phyloP scores from a whole-genome alignment of 306 rosid species.

The Gastrolobium bilobum region DNA sequence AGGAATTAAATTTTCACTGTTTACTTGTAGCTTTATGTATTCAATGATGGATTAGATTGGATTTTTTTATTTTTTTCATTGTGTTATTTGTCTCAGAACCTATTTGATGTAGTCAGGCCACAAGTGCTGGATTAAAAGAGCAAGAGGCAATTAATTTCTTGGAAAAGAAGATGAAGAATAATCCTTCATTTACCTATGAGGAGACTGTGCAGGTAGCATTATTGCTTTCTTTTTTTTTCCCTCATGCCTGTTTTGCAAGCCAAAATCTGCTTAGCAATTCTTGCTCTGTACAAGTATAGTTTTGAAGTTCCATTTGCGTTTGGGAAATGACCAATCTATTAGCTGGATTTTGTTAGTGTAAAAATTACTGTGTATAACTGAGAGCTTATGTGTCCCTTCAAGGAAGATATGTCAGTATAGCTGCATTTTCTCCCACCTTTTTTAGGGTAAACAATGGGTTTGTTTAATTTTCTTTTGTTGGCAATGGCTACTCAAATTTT shows the following conservation, averaged over 20 bases:
- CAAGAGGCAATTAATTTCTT: slow-evolving; percentile 99
- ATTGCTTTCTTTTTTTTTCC: not conserved
- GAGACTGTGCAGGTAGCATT: slow-evolving; percentile 95
- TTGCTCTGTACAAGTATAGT: not conserved
- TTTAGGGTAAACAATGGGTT: not conserved
- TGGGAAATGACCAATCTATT: slow-evolving; percentile 19
- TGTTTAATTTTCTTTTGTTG: not conserved
- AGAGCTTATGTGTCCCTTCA: not conserved
- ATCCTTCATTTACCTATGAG: slow-evolving; percentile 89
- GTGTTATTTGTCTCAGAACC: slow-evolving; percentile 28
- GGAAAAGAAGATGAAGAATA: slow-evolving; percentile 99
- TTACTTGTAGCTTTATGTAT: too few species aligned
- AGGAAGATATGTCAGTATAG: slow-evolving; percentile 19
- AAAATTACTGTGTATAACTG: not conserved
- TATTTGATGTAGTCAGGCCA: slow-evolving; percentile 70
- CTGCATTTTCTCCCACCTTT: not conserved
- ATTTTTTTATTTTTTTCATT: too few species aligned
- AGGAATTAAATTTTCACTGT: too few species aligned
- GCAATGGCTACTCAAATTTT: not conserved
- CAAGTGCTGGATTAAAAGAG: slow-evolving; percentile 97
- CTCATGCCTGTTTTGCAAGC: slow-evolving; percentile 15
- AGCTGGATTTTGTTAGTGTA: slow-evolving; percentile 20
- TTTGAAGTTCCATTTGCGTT: slow-evolving; percentile 16
- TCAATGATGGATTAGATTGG: too few species aligned
- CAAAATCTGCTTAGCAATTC: not conserved